A percentile compares a stretch with the other conserved stretches of the same genome.
phyloP scores from a whole-genome alignment of 805 yeast species.

The Zygosaccharomyces pseudorouxii region DNA sequence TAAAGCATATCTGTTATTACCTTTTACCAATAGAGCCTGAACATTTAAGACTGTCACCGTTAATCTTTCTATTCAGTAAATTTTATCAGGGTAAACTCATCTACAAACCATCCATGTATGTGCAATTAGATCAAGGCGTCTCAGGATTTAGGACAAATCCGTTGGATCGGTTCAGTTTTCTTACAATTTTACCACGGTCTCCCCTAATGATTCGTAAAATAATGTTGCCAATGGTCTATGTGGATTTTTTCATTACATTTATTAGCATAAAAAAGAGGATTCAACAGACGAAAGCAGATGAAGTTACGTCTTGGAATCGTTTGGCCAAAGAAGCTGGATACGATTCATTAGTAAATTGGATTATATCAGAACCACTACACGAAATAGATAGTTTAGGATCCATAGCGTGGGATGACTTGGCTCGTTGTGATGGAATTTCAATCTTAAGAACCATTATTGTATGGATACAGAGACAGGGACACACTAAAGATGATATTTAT shows the following conservation, averaged over 20 bases:
- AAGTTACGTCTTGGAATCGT: conserved; percentile 20
- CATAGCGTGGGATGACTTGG: conserved; percentile 17
- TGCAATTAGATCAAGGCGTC: conserved; percentile 19
- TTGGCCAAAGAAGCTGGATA: conserved; percentile 17
- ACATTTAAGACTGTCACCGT: conserved; percentile 11
- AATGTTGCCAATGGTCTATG: conserved; percentile 19
- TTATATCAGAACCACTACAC: conserved; percentile 15
- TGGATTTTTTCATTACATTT: conserved; percentile 20
- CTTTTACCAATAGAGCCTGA: conserved; percentile 20
- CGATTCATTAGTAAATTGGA: conserved; percentile 14
- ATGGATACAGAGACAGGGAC: conserved; percentile 27
- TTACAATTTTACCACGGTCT: conserved; percentile 78
- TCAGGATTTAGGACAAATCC: conserved; percentile 28
- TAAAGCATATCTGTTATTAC: conserved; percentile 23
- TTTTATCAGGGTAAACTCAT: conserved; percentile 10
- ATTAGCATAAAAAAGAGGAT: conserved; percentile 16
- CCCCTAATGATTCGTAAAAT: conserved; percentile 79
- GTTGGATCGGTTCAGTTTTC: conserved; percentile 38
- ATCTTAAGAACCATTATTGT: conserved; percentile 15
- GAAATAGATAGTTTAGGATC: conserved; percentile 13
- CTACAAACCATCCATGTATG: conserved; percentile 23
- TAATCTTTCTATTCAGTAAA: conserved; percentile 9
- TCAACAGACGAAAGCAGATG: conserved; percentile 10
- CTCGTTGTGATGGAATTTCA: conserved; percentile 18
- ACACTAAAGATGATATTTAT: conserved; percentile 16